phyloP scores from a whole-genome alignment of 2,329 filamentous ascomycete genomes.

The Whalleya microplaca region DNA sequence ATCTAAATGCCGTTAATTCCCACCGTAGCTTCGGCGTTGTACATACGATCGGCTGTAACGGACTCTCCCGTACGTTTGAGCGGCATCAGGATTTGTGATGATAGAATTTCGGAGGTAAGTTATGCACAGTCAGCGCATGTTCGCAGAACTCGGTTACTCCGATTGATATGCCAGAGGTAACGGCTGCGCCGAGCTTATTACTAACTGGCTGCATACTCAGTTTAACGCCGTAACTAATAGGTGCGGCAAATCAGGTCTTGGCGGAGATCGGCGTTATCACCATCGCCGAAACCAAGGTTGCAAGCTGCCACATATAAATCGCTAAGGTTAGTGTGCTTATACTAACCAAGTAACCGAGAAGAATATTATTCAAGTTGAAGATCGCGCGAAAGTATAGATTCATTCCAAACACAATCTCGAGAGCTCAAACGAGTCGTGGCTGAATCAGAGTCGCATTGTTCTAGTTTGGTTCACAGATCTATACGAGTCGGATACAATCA shows the following conservation, averaged over 20 bases:
- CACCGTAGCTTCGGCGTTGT: neutral
- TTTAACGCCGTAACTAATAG: neutral
- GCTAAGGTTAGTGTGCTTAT: too few species aligned
- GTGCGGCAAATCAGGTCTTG: neutral
- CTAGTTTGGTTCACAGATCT: too few species aligned
- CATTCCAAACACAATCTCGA: too few species aligned
- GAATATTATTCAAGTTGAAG: too few species aligned
- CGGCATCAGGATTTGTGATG: neutral
- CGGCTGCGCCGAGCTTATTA: neutral
- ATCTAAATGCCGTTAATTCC: conserved; percentile 8
- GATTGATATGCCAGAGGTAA: neutral
- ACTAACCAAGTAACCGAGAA: too few species aligned
- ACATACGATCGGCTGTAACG: neutral
- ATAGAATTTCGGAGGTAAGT: neutral
- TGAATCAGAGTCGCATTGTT: too few species aligned
- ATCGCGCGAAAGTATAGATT: too few species aligned
- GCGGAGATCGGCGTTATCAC: conserved; percentile 10
- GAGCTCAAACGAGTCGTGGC: too few species aligned
- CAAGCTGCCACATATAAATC: too few species aligned
- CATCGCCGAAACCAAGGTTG: conserved; percentile 7
- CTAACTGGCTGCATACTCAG: neutral
- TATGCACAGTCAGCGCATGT: neutral
- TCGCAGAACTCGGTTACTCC: too few species aligned
- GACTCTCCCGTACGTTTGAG: neutral
- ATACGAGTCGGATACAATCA: too few species aligned